Evolutionary conservation across 176 grass and related monocot genomes (phyloP), one percentile per base, ranked within the genome.

Genomic region (Oryza glaberrima): DNA sequence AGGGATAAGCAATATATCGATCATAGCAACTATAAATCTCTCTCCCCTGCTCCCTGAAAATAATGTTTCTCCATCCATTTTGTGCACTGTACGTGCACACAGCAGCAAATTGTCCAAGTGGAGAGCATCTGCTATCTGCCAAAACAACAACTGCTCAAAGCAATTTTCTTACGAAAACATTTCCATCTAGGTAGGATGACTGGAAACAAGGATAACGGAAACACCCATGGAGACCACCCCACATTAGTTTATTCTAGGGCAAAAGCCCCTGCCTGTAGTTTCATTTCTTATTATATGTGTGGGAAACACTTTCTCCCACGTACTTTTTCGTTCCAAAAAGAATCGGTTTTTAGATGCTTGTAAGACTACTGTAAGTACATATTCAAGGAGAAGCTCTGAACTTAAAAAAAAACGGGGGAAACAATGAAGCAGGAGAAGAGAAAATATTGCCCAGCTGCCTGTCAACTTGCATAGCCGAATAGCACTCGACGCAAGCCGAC

Each of bases 181-280:
- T 38, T 77, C 28, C 38, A 22, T 79, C n/a, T 40, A 43, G 67
- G 22, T 73, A 25, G 69, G 76, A 34, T 75, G 82, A 80, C 70
- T 80, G 14, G 76, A 77, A 67, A 88, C 73, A 22, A 26, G 81
- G 60, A 9, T 73, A 56, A 83, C 6, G 56, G 34, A 36, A 36
- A 36, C 67, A 83, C 41, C 44, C 73, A 40, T 20, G 40, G 2
- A 63, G 58, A 63, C 58, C 58, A 63, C 2, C 3, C 25, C 9
- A n/a, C 10, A 19, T 30, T 58, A 58, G 15, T 58, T 58, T 58
- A 19, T 70, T 58, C 0, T n/a, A 43, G 40, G 64, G 43, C 58
- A 72, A 44, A 38, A 23, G 63, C 17, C 68, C 77, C 43, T 9
- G 43, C 43, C 46, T 49, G 14, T 49, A 17, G 41, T 60, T 51